These are phyloP conservation scores for Amanita molliuscula DNA, from an alignment of 768 basidiomycete species.

Conservation along the genomic window DNA sequence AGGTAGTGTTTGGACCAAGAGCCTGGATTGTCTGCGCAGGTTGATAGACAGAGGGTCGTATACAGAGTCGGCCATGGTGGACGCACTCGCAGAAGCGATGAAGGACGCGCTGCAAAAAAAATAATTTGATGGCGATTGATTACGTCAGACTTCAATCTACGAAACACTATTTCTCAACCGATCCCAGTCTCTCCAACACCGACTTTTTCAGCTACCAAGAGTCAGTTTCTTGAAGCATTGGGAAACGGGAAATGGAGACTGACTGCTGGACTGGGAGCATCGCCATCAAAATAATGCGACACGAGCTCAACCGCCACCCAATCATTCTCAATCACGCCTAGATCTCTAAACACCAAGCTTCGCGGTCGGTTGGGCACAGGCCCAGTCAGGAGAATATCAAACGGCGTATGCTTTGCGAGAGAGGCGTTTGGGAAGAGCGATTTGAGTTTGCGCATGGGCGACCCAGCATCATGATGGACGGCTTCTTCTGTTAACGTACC, in stretches of 20 bases:
- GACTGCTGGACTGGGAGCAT: conserved; percentile 64
- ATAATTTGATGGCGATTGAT: background rate
- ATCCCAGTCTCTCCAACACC: conserved; percentile 29
- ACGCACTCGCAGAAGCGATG: too few species aligned
- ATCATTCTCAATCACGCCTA: conserved; percentile 60
- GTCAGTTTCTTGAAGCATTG: background rate
- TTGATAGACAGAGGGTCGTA: conserved; percentile 54
- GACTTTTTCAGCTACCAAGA: conserved; percentile 33
- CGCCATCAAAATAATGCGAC: conserved; percentile 63
- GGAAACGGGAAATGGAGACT: conserved; percentile 16
- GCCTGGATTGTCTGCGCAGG: conserved; percentile 39
- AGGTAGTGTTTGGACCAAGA: conserved; percentile 34
- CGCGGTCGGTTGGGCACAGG: conserved; percentile 43
- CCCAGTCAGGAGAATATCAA: conserved; percentile 59
- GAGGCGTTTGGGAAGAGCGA: conserved; percentile 66
- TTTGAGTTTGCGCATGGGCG: conserved; percentile 63
- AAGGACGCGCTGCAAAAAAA: background rate
- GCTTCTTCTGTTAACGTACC: conserved; percentile 49
- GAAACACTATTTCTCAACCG: conserved; percentile 16
- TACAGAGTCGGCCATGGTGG: conserved; percentile 2
- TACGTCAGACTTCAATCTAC: background rate
- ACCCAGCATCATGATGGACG: conserved; percentile 42
- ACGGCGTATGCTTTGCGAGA: conserved; percentile 52
- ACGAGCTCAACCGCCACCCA: conserved; percentile 72
- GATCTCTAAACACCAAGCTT: conserved; percentile 54